phyloP scores from a whole-genome alignment of 768 basidiomycete genomes.

The Auriscalpium vulgare region DNA sequence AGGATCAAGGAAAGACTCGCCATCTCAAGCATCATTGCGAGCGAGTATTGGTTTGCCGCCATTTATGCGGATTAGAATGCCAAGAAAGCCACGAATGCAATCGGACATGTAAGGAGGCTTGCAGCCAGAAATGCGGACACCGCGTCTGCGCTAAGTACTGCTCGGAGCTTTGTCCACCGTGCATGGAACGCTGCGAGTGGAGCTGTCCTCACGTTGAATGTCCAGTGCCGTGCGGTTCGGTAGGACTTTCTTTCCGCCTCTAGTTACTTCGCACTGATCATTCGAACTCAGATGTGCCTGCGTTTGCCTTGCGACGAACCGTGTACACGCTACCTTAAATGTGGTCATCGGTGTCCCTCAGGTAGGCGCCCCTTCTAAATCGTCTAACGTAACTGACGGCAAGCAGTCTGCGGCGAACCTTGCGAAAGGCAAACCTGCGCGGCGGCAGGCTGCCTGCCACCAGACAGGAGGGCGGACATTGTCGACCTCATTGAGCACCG shows the following conservation, averaged over 20 bases:
- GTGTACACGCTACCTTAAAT: slow-evolving; percentile 23
- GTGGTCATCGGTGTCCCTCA: slow-evolving; percentile 32
- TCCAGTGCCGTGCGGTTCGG: slow-evolving; percentile 29
- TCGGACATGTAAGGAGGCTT: slow-evolving; percentile 17
- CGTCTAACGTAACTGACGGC: too few relatives aligned
- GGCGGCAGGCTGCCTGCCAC: slow-evolving; percentile 17
- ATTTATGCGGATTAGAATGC: slow-evolving; percentile 24
- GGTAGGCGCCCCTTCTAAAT: slow-evolving; percentile 13
- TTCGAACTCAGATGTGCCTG: slow-evolving; percentile 24
- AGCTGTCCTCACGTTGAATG: slow-evolving; percentile 26
- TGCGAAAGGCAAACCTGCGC: slow-evolving; percentile 27
- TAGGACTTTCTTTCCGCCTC: slow-evolving; percentile 1
- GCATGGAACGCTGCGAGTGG: slow-evolving; percentile 29
- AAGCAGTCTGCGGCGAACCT: slow-evolving; percentile 30
- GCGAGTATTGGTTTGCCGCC: slow-evolving; percentile 24
- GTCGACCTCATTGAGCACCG: slow-evolving; percentile 30
- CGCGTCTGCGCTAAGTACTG: slow-evolving; percentile 23
- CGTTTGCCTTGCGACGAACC: slow-evolving; percentile 29
- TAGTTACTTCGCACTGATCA: too few relatives aligned
- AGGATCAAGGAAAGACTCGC: not conserved
- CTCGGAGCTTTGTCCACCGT: slow-evolving; percentile 25
- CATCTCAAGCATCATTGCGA: slow-evolving; percentile 27
- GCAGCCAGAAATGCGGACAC: slow-evolving; percentile 24
- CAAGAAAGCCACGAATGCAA: slow-evolving; percentile 22
- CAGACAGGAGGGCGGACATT: slow-evolving; percentile 19